Evolutionary conservation across 2,329 filamentous ascomycete species (phyloP).

Genomic region (Aureobasidium mangrovei): DNA sequence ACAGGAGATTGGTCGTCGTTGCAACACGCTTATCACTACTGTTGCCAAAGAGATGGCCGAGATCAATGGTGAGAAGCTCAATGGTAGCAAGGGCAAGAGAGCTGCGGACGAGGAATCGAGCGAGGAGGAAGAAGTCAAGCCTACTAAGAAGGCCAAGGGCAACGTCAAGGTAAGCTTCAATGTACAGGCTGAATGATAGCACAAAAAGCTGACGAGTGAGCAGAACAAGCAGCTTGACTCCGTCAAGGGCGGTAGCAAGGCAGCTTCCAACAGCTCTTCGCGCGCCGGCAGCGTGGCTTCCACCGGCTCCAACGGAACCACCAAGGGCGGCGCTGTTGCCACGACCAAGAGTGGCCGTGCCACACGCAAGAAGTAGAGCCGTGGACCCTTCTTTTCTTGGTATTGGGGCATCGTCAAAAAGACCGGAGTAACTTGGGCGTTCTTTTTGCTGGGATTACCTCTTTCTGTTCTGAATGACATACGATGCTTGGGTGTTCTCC

Average conservation of each 20-base stretch:
- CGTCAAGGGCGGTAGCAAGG: constrained; percentile 68
- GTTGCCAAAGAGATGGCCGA: constrained; percentile 90
- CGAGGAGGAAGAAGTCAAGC: constrained; percentile 64
- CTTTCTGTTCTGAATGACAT: too few species aligned
- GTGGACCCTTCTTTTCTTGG: not conserved
- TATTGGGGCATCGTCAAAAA: too few species aligned
- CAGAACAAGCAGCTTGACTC: constrained; percentile 92
- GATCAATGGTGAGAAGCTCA: constrained; percentile 36
- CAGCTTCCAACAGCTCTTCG: constrained; percentile 67
- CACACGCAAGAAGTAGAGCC: constrained; percentile 10
- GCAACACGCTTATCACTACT: constrained; percentile 87
- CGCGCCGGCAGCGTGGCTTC: constrained; percentile 84
- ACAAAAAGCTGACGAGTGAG: constrained; percentile 14
- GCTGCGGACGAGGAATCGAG: constrained; percentile 75
- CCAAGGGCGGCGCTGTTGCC: constrained; percentile 28
- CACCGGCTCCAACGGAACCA: constrained; percentile 47
- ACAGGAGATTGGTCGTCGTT: constrained; percentile 82
- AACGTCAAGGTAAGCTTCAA: constrained; percentile 64
- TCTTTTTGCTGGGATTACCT: too few species aligned
- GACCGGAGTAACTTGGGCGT: too few species aligned
- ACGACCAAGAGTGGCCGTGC: constrained; percentile 11
- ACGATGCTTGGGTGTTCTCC: too few species aligned
- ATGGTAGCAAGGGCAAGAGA: constrained; percentile 62
- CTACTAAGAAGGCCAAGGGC: constrained; percentile 90
- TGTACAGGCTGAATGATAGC: constrained; percentile 5